These are phyloP conservation scores for Paraphoma sp. DNA, from an alignment of 2,329 filamentous ascomycete genomes.

Conservation along the genomic window DNA sequence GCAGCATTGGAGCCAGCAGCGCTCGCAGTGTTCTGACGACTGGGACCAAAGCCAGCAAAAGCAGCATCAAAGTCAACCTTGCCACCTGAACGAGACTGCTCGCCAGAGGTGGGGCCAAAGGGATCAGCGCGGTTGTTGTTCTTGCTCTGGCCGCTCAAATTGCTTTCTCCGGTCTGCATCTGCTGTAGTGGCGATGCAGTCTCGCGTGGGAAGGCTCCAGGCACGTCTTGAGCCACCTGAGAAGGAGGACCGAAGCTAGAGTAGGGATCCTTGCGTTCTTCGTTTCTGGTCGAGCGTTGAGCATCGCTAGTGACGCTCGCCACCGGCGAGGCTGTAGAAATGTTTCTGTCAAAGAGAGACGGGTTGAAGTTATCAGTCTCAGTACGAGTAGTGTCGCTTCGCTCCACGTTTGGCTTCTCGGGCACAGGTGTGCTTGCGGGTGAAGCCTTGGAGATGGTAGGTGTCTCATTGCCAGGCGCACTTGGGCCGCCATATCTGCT, in stretches of 20 bases:
- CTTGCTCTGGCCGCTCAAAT: constrained; percentile 55
- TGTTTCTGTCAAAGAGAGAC: constrained; percentile 46
- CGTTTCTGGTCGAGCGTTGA: constrained; percentile 42
- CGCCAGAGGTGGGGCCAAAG: constrained; percentile 41
- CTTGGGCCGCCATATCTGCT: constrained; percentile 63
- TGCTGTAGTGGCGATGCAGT: constrained; percentile 53
- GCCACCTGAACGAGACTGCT: constrained; percentile 49
- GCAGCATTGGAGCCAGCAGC: constrained; percentile 39
- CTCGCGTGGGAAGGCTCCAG: constrained; percentile 57
- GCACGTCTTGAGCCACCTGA: constrained; percentile 43
- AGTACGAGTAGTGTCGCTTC: constrained; percentile 42
- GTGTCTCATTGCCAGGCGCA: constrained; percentile 54
- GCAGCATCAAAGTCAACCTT: constrained; percentile 87
- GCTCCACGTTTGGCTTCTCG: constrained; percentile 48
- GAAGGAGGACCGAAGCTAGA: constrained; percentile 45
- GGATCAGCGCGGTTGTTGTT: constrained; percentile 51
- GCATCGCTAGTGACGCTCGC: constrained; percentile 50
- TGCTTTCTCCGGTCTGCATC: constrained; percentile 57
- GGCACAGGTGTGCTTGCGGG: constrained; percentile 61
- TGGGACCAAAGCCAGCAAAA: constrained; percentile 74
- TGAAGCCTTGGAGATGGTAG: constrained; percentile 51
- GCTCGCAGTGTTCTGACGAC: constrained; percentile 58
- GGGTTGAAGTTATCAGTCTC: constrained; percentile 45
- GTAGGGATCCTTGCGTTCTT: constrained; percentile 51
- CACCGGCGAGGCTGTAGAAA: constrained; percentile 46